A percentile compares a stretch with the other conserved stretches of the same genome.
Evolutionary conservation across 805 yeast species (phyloP).

Genomic region (Candida krabiensis): DNA sequence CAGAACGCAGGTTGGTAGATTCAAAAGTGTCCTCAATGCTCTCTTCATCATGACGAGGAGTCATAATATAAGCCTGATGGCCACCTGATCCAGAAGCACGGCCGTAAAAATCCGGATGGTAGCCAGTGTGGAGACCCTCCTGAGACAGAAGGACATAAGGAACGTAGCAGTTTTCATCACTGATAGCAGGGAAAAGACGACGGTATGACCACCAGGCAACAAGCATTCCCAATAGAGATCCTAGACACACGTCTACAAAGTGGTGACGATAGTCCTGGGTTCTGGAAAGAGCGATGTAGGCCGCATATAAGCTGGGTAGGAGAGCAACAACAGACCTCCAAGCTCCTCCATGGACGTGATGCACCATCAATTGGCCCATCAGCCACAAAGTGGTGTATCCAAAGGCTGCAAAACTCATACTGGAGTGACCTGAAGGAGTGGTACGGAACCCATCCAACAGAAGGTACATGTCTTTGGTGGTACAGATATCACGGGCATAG

Average conservation of each 20-base stretch:
- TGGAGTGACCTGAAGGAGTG: conserved; percentile 82
- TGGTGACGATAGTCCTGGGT: conserved; percentile 95
- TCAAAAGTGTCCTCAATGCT: background rate
- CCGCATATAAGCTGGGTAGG: conserved; percentile 67
- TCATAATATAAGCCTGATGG: conserved; percentile 2
- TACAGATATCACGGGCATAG: conserved; percentile 64
- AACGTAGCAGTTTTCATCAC: conserved; percentile 35
- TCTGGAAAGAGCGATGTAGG: conserved; percentile 77
- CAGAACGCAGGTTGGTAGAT: background rate
- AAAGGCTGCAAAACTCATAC: conserved; percentile 66
- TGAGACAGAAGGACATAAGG: conserved; percentile 34
- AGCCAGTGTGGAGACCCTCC: conserved; percentile 2
- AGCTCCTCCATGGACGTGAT: conserved; percentile 46
- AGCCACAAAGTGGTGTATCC: conserved; percentile 66
- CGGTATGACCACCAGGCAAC: conserved; percentile 61
- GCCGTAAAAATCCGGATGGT: background rate
- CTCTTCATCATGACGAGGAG: conserved; percentile 2
- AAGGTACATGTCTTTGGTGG: conserved; percentile 43
- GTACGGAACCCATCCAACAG: conserved; percentile 75
- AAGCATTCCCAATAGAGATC: conserved; percentile 62
- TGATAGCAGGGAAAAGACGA: conserved; percentile 48
- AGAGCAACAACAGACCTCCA: conserved; percentile 60
- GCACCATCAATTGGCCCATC: conserved; percentile 56
- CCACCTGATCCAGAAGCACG: background rate
- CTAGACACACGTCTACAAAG: conserved; percentile 77